Evolutionary conservation across 495 filamentous ascomycete species (phyloP), one percentile per base, ranked within the genome.

Genomic region (Penicillium atrosanguineum): DNA sequence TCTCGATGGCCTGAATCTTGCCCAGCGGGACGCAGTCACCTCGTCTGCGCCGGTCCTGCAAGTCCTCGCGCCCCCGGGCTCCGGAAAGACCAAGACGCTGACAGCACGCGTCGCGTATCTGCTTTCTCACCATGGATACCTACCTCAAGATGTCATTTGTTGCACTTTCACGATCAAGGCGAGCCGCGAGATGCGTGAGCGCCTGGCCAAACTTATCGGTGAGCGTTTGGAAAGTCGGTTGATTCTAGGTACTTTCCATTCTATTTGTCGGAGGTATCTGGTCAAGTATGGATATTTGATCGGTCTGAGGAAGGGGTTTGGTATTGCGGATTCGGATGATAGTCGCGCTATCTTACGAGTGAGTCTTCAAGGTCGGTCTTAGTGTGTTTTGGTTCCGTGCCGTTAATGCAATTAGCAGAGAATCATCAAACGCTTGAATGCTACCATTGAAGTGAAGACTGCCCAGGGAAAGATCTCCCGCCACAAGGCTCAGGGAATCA

Each of bases 121-220:
- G n/a, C 82, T 99, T 45, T 79, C 83, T n/a, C 77, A 88, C 57
- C 74, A 88, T 56, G 82, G 85, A 28, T 84, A 90, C 61, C 83
- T 83, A 39, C 92, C 95, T 59, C 87, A 90, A 76, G 94, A 97
- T 77, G 83, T 99, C 65, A 86, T 99, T 41, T 95, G 96, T 50
- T 93, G 93, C 54, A 99, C 95, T 0, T 99, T 99, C 66, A 99
- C 95, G 3, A 89, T 96, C 67, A 99, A 97, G 69, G 94, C 94
- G 4, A 89, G 94, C 16, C 84, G 88, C 16, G 95, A 99, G 71
- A 99, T 99, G 95, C 90, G 90, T 54, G 83, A 90, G 61, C 82
- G 95, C 21, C 85, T 99, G 31, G 83, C 85, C 0, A 84, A 82
- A 53, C 76, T 94, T 12, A 77, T 97, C 18, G 91, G 91, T 4